Conservation (phyloP, 2,329 filamentous ascomycete genomes). For the Fusarium pseudoanthophilum region DNA sequence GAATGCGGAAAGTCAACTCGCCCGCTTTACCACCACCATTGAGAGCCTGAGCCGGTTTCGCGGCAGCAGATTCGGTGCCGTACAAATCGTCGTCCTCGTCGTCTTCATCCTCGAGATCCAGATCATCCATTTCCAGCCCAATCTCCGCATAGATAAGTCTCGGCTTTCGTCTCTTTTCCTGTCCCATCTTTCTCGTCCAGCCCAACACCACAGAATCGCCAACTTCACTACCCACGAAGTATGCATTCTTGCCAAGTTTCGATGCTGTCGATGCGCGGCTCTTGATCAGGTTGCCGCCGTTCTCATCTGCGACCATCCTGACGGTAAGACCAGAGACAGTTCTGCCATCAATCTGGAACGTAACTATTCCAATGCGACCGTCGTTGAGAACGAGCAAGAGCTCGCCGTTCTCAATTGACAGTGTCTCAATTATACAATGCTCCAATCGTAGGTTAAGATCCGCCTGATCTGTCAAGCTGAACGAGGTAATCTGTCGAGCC, state of each 20-base stretch:
- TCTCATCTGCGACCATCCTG: conserved; percentile 69
- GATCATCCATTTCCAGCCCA: conserved; percentile 61
- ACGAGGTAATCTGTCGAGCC: conserved; percentile 82
- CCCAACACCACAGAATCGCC: conserved; percentile 84
- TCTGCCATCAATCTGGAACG: conserved; percentile 88
- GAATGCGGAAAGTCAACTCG: conserved; percentile 77
- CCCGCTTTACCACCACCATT: conserved; percentile 62
- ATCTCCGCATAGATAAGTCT: conserved; percentile 66
- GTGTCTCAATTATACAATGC: conserved; percentile 78
- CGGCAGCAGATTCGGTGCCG: conserved; percentile 71
- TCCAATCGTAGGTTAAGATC: conserved; percentile 83
- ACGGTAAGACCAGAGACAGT: conserved; percentile 90
- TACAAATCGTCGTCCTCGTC: conserved; percentile 71
- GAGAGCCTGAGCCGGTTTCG: conserved; percentile 59
- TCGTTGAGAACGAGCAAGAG: conserved; percentile 83
- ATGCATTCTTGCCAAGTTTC: conserved; percentile 70
- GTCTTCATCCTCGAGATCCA: conserved; percentile 70
- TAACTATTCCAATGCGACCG: conserved; percentile 79
- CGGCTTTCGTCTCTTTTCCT: conserved; percentile 72
- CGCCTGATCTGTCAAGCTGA: conserved; percentile 87
- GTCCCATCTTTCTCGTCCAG: conserved; percentile 75
- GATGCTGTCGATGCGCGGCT: conserved; percentile 75
- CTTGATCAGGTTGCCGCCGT: conserved; percentile 71
- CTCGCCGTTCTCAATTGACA: conserved; percentile 82
- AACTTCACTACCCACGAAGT: conserved; percentile 89